Conservation (phyloP, 2,329 filamentous ascomycete species). For the Calonectria crousiana region DNA sequence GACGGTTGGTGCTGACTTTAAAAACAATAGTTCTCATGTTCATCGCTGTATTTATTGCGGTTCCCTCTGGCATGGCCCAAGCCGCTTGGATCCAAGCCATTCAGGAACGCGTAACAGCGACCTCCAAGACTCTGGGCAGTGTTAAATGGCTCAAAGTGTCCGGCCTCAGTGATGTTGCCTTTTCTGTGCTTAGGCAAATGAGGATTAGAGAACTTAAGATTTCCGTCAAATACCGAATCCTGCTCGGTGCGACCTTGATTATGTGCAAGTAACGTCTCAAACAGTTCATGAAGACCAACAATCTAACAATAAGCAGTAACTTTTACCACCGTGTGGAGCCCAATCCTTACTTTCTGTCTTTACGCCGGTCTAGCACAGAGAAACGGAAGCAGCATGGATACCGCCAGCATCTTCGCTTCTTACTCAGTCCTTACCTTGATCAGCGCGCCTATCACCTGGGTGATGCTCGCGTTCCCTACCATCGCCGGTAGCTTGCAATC, state of each 20-base stretch:
- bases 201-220: constrained; percentile 35
- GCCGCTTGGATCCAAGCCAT: constrained; percentile 63
- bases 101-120: constrained; percentile 61
- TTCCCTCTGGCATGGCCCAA: constrained; percentile 48
- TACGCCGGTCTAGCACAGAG: constrained; percentile 31
- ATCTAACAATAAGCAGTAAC: constrained; percentile 25
- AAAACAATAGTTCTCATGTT: constrained; percentile 45
- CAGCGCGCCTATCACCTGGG: constrained; percentile 32
- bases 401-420: constrained; percentile 35
- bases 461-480: constrained; percentile 38
- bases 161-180: constrained; percentile 57
- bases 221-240: constrained; percentile 38
- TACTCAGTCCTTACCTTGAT: constrained; percentile 39
- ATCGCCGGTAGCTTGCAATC: constrained; percentile 35
- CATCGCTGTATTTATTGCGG: constrained; percentile 46
- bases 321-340: constrained; percentile 33
- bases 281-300: neutral
- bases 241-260: constrained; percentile 32
- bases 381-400: constrained; percentile 11
- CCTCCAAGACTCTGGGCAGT: constrained; percentile 58
- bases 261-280: constrained; percentile 23
- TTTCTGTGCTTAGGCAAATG: constrained; percentile 34
- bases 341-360: constrained; percentile 36
- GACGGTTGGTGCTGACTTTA: neutral
- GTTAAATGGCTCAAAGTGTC: constrained; percentile 66